These are phyloP conservation scores for Pythium rishiriense DNA, from an alignment of 352 stramenopile genomes.

Conservation along the genomic window DNA sequence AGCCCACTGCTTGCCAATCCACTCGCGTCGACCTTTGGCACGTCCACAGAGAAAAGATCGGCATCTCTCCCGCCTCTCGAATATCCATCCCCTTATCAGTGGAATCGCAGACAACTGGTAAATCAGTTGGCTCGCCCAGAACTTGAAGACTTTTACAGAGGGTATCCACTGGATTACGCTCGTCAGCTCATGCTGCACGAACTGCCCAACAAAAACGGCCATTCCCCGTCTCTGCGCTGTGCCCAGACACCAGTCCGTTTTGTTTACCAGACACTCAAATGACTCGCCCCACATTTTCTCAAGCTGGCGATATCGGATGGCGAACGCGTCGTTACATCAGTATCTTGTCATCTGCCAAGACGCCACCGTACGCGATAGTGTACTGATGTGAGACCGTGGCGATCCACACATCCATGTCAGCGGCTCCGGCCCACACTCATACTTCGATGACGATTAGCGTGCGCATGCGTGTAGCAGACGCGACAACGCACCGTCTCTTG, in stretches of 20 bases:
- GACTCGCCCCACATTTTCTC: not conserved
- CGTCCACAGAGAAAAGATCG: too few relatives aligned
- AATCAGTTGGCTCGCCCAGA: not conserved
- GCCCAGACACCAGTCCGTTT: not conserved
- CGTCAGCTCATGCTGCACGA: not conserved
- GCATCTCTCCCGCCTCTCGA: too few relatives aligned
- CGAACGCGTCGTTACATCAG: not conserved
- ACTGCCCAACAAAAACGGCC: not conserved
- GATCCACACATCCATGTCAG: constrained; percentile 1
- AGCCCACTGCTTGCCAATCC: too few relatives aligned
- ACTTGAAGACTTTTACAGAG: too few relatives aligned
- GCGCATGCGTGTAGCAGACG: too few relatives aligned
- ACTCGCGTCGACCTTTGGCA: too few relatives aligned
- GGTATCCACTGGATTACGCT: not conserved
- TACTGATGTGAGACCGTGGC: not conserved
- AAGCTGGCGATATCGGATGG: not conserved
- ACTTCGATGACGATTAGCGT: not conserved
- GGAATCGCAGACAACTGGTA: not conserved
- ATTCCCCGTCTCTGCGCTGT: not conserved
- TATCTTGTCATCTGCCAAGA: not conserved
- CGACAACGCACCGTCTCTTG: not conserved
- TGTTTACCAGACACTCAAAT: not conserved
- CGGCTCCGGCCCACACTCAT: not conserved
- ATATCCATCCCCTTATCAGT: not conserved
- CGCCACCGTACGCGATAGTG: not conserved